These are phyloP conservation scores for Mycena capillaripes DNA, from an alignment of 768 basidiomycete species.

Conservation along the genomic window DNA sequence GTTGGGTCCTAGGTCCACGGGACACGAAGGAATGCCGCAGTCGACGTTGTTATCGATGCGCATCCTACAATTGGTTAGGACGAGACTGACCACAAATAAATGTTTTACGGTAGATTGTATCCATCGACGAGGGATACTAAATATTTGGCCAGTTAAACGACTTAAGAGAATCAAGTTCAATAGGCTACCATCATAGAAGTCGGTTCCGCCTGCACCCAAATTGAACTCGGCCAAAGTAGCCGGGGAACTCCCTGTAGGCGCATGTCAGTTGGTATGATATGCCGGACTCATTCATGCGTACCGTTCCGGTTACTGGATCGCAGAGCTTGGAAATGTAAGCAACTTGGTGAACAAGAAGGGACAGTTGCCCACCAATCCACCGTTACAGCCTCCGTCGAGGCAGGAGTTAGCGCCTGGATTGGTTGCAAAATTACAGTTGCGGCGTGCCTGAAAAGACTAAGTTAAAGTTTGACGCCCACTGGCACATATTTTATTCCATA, in stretches of 20 bases:
- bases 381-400: constrained; percentile 64
- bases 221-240: constrained; percentile 70
- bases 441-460: constrained; percentile 41
- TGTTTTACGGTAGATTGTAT: neutral
- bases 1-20: constrained; percentile 61
- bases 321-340: constrained; percentile 43
- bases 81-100: neutral
- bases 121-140: constrained; percentile 6
- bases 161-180: neutral
- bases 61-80: constrained; percentile 20
- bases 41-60: constrained; percentile 45
- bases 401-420: constrained; percentile 59
- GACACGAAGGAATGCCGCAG: constrained; percentile 58
- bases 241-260: constrained; percentile 68
- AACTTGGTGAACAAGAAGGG: neutral
- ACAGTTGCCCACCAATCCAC: constrained; percentile 50
- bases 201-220: neutral
- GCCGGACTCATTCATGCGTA: neutral
- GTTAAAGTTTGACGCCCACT: neutral
- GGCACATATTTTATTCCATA: neutral
- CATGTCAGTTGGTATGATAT: neutral
- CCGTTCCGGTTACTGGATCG: constrained; percentile 53
- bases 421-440: constrained; percentile 61
- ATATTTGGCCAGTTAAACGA: neutral
- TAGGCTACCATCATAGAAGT: neutral